Percentiles rank a stretch among this genome's conserved stretches.
phyloP scores from a whole-genome alignment of 352 stramenopile genomes.

The Phytophthora nicotianae region DNA sequence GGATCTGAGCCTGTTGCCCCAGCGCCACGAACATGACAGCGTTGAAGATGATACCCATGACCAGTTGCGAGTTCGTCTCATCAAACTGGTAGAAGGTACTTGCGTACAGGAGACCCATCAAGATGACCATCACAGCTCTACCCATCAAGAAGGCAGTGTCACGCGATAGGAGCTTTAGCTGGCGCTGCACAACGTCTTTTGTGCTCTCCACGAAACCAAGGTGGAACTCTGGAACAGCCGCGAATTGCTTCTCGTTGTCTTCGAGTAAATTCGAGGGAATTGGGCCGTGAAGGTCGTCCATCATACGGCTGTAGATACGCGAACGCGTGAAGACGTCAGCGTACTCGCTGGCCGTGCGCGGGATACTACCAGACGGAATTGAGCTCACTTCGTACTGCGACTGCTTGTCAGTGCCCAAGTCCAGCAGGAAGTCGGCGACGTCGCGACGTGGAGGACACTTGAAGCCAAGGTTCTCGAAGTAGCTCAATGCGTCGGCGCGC shows the following conservation, averaged over 20 bases:
- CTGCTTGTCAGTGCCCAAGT: slow-evolving; percentile 51
- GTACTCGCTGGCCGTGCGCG: slow-evolving; percentile 32
- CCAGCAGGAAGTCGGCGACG: slow-evolving; percentile 90
- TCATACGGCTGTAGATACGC: slow-evolving; percentile 13
- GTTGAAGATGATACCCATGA: slow-evolving; percentile 79
- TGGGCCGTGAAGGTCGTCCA: slow-evolving; percentile 12
- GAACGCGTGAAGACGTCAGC: slow-evolving; percentile 24
- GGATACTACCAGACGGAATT: neutral
- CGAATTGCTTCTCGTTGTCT: slow-evolving; percentile 75
- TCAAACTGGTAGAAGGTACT: slow-evolving; percentile 48
- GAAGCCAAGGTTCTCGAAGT: slow-evolving; percentile 82
- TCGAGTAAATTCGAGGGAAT: slow-evolving; percentile 9
- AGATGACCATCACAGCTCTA: slow-evolving; percentile 35
- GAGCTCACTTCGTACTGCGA: slow-evolving; percentile 32
- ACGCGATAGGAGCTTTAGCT: slow-evolving; percentile 42
- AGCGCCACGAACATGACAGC: slow-evolving; percentile 71
- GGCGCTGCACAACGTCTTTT: slow-evolving; percentile 35
- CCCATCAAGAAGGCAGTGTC: slow-evolving; percentile 40
- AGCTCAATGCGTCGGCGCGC: slow-evolving; percentile 57
- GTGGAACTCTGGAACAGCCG: slow-evolving; percentile 44
- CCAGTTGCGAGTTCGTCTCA: slow-evolving; percentile 31
- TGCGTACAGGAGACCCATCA: slow-evolving; percentile 46
- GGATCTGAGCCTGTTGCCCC: slow-evolving; percentile 64
- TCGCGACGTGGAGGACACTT: slow-evolving; percentile 63
- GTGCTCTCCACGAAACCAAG: slow-evolving; percentile 37